Conservation (phyloP, 805 yeast species). For the Tetrapisispora fleetii region DNA sequence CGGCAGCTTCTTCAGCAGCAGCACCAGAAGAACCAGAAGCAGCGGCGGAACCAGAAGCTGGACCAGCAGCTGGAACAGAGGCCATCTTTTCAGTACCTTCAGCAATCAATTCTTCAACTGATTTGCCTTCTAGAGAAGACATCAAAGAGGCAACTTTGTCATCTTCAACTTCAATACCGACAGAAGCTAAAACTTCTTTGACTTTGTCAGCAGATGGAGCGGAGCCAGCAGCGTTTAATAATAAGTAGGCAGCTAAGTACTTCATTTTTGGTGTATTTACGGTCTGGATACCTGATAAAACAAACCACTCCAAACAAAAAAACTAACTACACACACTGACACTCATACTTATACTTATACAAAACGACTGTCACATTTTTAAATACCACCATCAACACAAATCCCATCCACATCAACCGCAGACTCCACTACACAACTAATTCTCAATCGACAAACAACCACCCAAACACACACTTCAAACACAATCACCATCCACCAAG, state of each 20-base stretch:
- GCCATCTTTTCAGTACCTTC: conserved; percentile 96
- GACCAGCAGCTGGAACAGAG: conserved; percentile 96
- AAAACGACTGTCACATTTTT: too few species aligned
- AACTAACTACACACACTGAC: too few species aligned
- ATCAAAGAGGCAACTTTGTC: conserved; percentile 73
- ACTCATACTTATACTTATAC: too few species aligned
- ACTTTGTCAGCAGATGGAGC: conserved; percentile 90
- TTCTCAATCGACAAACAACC: too few species aligned
- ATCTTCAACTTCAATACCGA: conserved; percentile 92
- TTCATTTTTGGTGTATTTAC: conserved; percentile 44
- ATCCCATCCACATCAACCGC: too few species aligned
- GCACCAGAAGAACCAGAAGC: conserved; percentile 39
- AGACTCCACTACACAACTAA: too few species aligned
- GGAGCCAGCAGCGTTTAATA: conserved; percentile 94
- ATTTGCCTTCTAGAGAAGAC: conserved; percentile 86
- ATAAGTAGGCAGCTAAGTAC: conserved; percentile 99
- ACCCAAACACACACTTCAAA: too few species aligned
- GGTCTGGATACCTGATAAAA: not conserved
- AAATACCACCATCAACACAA: too few species aligned
- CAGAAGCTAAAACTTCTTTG: conserved; percentile 81
- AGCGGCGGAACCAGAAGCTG: conserved; percentile 68
- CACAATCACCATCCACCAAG: too few species aligned
- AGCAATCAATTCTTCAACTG: conserved; percentile 79
- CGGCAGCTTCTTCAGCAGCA: conserved; percentile 48
- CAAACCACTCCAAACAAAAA: too few species aligned